Evolutionary conservation across 2,329 filamentous ascomycete genomes (phyloP), one percentile per base, ranked within the genome.

Genomic region (Microcyclospora tardicrescens): DNA sequence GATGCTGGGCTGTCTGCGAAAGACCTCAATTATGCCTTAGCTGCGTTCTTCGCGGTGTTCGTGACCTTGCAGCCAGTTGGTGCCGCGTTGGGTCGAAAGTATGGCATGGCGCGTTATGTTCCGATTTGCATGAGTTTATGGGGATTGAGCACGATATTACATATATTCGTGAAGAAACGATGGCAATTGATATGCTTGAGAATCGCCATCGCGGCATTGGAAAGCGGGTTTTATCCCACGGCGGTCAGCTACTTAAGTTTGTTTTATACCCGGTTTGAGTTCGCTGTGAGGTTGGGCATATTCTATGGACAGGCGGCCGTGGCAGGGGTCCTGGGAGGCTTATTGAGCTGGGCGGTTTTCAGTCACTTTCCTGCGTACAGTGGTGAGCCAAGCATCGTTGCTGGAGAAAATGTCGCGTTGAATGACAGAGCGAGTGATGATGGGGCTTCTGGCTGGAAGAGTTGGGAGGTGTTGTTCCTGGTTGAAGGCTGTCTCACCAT

Each of bases 161-260:
- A 71, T 47, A 61, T 66, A 5, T 67, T 62, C 57, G 61, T 71
- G 16, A 56, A 56, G 34, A 52, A 57, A 33, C 57, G 60, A 44
- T 68, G 66, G 65, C 65, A 69, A 57, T 53, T 71, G 36, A 66
- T 66, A 28, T 45, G 57, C 15, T 43, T 71, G 42, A 51, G 68
- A 28, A 61, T 65, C 13, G 41, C 64, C 2, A 68, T 72, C 32
- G 68, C 67, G 0, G 59, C 56, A 19, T 52, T 71, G 15, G 68
- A 72, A 60, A 68, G 71, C 35, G 73, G 72, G 2, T 75, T 77
- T 49, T 77, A 76, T 45, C 71, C 73, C 3, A 71, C 71, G 1
- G 68, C 69, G 2, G 70, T 75, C 12, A 65, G 66, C n/a, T 77
- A 76, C 45, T 62, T 77, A 19, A 71, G 69, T 13, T 59, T 72